Conservation (phyloP, 108 stramenopile species). For the Cylindrotheca closterium region DNA sequence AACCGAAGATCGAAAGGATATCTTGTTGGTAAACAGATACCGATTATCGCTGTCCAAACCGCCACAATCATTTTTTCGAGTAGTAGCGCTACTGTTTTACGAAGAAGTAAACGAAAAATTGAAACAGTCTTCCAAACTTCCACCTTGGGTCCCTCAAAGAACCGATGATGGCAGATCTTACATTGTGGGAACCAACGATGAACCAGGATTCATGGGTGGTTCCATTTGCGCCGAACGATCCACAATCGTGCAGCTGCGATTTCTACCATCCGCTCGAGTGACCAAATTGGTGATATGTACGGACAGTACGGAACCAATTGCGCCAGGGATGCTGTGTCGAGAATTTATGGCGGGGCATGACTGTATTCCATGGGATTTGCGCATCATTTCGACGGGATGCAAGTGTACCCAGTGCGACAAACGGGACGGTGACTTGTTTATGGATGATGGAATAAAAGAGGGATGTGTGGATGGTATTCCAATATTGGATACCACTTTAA, state of each 20-base stretch:
- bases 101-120: neutral
- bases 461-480: conserved; percentile 9
- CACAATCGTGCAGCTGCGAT: conserved; percentile 73
- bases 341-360: conserved; percentile 78
- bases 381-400: conserved; percentile 49
- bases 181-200: conserved; percentile 84
- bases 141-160: conserved; percentile 22
- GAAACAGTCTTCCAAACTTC: neutral
- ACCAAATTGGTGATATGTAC: conserved; percentile 53
- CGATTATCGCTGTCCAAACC: conserved; percentile 62
- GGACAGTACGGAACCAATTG: conserved; percentile 68
- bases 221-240: conserved; percentile 92
- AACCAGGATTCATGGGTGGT: conserved; percentile 71
- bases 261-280: conserved; percentile 43
- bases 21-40: conserved; percentile 58
- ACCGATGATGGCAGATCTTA: conserved; percentile 37
- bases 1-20: conserved; percentile 46
- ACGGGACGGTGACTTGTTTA: conserved; percentile 20
- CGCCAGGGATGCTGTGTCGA: conserved; percentile 83
- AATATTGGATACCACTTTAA: conserved; percentile 37
- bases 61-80: conserved; percentile 78
- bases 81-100: conserved; percentile 73
- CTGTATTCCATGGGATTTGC: conserved; percentile 49
- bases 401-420: conserved; percentile 32
- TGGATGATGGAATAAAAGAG: neutral